These are phyloP conservation scores for Gnomoniopsis sp. DNA, from an alignment of 2,329 filamentous ascomycete genomes.

Conservation along the genomic window DNA sequence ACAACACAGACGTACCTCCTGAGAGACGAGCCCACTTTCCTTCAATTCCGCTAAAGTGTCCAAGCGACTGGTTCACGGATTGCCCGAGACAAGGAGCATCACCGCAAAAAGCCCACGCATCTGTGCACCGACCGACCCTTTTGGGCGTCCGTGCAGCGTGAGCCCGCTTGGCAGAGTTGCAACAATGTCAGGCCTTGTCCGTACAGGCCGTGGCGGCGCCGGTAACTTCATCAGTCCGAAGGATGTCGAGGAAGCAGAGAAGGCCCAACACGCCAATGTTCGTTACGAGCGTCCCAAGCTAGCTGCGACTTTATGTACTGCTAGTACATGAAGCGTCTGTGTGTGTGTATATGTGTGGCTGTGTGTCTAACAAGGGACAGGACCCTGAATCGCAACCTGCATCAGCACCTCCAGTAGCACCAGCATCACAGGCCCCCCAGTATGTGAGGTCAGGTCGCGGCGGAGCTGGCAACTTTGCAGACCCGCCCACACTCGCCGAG, in stretches of 20 bases:
- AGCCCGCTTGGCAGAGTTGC: too few species aligned
- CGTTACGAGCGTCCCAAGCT: not conserved
- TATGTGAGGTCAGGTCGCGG: conserved; percentile 52
- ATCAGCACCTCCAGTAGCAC: not conserved
- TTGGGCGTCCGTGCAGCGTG: not conserved
- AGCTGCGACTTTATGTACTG: not conserved
- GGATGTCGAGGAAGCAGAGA: conserved; percentile 44
- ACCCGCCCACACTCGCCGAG: conserved; percentile 31
- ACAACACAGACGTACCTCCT: not conserved
- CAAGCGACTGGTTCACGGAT: not conserved
- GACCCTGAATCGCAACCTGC: conserved; percentile 36
- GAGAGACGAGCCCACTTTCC: not conserved
- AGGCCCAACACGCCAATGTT: conserved; percentile 21
- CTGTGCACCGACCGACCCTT: not conserved
- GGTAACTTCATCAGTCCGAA: conserved; percentile 58
- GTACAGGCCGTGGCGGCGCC: conserved; percentile 59
- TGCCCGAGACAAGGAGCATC: not conserved
- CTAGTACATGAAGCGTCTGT: not conserved
- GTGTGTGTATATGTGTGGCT: not conserved
- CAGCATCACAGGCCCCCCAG: conserved; percentile 17
- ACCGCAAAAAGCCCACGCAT: not conserved
- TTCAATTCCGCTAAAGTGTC: not conserved
- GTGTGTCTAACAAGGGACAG: conserved; percentile 19
- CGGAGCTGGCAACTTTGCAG: conserved; percentile 59
- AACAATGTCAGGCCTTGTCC: conserved; percentile 40